Evolutionary conservation across 768 basidiomycete genomes (phyloP), one percentile per base, ranked within the genome.

Genomic region (Candolleomyces efflorescens): DNA sequence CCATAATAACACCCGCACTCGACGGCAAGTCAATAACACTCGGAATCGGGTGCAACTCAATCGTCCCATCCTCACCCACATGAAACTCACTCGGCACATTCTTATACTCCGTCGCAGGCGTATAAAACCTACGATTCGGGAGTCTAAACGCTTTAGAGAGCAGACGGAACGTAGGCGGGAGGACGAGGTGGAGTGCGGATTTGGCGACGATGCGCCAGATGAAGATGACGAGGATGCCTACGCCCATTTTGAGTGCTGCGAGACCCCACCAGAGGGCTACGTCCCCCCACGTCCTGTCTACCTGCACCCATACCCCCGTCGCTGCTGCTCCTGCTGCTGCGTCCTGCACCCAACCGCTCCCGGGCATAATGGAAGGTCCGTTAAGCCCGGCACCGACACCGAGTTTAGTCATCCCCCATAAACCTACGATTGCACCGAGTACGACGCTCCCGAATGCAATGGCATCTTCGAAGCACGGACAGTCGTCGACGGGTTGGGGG

Each of bases 401-500:
- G 43, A 71, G 69, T 39, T 76, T 78, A 11, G 68, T 63, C 66
- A 77, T 77, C 26, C 70, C 76, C 94, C 94, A 97, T 45, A 82
- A 77, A 0, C 83, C 84, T 0, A 94, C 67, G 22, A 82, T 73
- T 18, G 78, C 75, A n/a, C 96, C 96, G 37, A 89, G 75, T 17
- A 91, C 78, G 43, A 94, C 94, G 23, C 90, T 87, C n/a, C 90
- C 73, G 62, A 94, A 89, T 0, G 96, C 94, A 52, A 98, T 95
- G 3, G 95, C 92, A 66, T 98, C 96, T 67, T 97, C 96, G 71
- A 97, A 99, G 71, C 96, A 98, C 2, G 96, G 96, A 63, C 96
- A 98, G 65, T 96, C 93, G 57, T 98, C 95, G 9, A 96, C 90
- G 0, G 96, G 96, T 63, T 95, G 89, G 0, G 95, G 94, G 66